Evolutionary conservation across 2,329 filamentous ascomycete genomes (phyloP), one percentile per base, ranked within the genome.

Genomic region (Ophiosphaerella narmari): DNA sequence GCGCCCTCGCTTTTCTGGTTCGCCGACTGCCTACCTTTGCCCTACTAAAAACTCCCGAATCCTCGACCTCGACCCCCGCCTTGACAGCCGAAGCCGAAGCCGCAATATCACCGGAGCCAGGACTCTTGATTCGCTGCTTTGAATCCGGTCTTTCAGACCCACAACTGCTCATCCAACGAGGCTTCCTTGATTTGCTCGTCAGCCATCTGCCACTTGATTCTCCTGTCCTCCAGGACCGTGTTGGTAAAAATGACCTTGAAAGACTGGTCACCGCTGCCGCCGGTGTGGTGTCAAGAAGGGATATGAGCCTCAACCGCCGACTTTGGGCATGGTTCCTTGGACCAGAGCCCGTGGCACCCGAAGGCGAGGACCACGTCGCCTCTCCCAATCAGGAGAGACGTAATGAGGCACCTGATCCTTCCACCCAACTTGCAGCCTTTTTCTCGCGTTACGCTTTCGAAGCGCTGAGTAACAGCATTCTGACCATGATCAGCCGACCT

Each of bases 241-340:
- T 93, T 32, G 88, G 88, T 52, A 71, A 81, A 5, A 82, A 82
- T 31, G 95, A 99, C 66, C 78, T 97, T 14, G 87, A 96, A 67
- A 82, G 90, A 2, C 80, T 99, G 2, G 82, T 97, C 29, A 83
- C 86, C 50, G 90, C 93, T 13, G 92, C 93, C 5, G 86, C 86
- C n/a, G 86, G 89, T 1, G 92, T 99, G 16, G 91, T 97, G 1
- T 86, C 86, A 16, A 84, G 94, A 42, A 85, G 92, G 73, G 94
- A 99, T 58, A 99, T 99, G 94, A 96, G 93, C 68, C 77, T 99
- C 41, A 99, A 99, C 70, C 82, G 94, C 62, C 85, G 94, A 33
- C 77, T 99, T n/a, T 97, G 93, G 91, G 86, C 89, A 37, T 99
- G 94, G 94, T 86, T 97, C 53, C 80, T 99, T 2, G 94, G 94